Conservation (phyloP, 371 early-diverging fungal genomes). For the Lichtheimia corymbifera region DNA sequence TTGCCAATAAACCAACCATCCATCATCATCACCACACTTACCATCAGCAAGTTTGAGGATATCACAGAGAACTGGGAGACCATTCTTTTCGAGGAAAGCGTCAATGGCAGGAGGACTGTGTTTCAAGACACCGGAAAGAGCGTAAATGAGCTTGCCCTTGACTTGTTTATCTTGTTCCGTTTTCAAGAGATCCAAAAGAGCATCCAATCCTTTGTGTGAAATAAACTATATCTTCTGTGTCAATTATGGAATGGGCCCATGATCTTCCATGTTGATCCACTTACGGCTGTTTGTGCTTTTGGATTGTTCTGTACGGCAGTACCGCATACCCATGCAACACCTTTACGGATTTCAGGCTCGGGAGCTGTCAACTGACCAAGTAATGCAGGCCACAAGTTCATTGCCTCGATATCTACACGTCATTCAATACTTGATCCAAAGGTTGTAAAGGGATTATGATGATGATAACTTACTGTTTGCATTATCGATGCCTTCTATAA, state of each 20-base stretch:
- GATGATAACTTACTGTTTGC: slow-evolving; percentile 67
- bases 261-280: slow-evolving; percentile 13
- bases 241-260: background rate
- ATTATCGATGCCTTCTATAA: slow-evolving; percentile 95
- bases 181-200: slow-evolving; percentile 55
- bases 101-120: slow-evolving; percentile 64
- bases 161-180: slow-evolving; percentile 57
- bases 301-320: slow-evolving; percentile 95
- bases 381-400: slow-evolving; percentile 86
- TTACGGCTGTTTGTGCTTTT: slow-evolving; percentile 77
- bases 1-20: background rate
- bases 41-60: slow-evolving; percentile 47
- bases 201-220: slow-evolving; percentile 57
- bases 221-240: slow-evolving; percentile 52
- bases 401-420: slow-evolving; percentile 77
- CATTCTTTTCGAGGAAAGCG: slow-evolving; percentile 57
- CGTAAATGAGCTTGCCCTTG: slow-evolving; percentile 76
- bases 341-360: slow-evolving; percentile 66
- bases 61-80: slow-evolving; percentile 49
- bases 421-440: background rate
- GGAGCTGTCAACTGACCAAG: slow-evolving; percentile 55
- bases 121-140: slow-evolving; percentile 76
- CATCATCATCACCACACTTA: slow-evolving; percentile 12
- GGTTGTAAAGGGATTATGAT: background rate
- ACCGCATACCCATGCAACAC: slow-evolving; percentile 88